phyloP scores from a whole-genome alignment of 2,329 filamentous ascomycete genomes.

The Stachybotrys chartarum region DNA sequence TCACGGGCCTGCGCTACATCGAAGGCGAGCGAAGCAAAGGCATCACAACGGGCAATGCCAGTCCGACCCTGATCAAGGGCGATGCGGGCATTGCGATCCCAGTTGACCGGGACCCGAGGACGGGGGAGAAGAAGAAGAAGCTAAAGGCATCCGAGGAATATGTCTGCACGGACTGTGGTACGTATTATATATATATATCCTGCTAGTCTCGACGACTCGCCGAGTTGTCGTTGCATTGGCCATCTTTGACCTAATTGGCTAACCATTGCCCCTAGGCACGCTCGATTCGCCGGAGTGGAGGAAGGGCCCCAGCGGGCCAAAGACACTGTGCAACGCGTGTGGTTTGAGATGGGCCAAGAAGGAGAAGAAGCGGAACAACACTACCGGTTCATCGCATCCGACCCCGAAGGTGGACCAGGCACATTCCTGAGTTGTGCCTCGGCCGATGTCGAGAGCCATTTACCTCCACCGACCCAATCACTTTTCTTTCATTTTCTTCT shows the following conservation, averaged over 20 bases:
- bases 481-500: background rate
- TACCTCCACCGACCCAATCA: background rate
- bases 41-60: conserved; percentile 79
- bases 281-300: conserved; percentile 94
- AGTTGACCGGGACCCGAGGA: conserved; percentile 65
- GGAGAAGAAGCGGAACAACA: conserved; percentile 59
- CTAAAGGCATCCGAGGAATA: conserved; percentile 81
- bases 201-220: too few species aligned
- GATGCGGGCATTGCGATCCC: conserved; percentile 83
- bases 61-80: conserved; percentile 73
- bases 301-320: conserved; percentile 86
- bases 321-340: conserved; percentile 93
- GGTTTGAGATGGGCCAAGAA: conserved; percentile 72
- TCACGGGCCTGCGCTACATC: conserved; percentile 80
- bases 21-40: conserved; percentile 85
- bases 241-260: conserved; percentile 1
- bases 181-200: conserved; percentile 16
- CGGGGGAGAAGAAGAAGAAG: conserved; percentile 80
- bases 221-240: too few species aligned
- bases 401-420: background rate
- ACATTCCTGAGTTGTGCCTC: background rate
- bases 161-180: conserved; percentile 89
- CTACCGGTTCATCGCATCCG: conserved; percentile 9
- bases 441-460: too few species aligned
- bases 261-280: conserved; percentile 44